Percentiles rank a stretch among this genome's conserved stretches.
These are phyloP conservation scores for Rhinocladiella similis DNA, from an alignment of 2,329 filamentous ascomycete genomes.

Conservation along the genomic window DNA sequence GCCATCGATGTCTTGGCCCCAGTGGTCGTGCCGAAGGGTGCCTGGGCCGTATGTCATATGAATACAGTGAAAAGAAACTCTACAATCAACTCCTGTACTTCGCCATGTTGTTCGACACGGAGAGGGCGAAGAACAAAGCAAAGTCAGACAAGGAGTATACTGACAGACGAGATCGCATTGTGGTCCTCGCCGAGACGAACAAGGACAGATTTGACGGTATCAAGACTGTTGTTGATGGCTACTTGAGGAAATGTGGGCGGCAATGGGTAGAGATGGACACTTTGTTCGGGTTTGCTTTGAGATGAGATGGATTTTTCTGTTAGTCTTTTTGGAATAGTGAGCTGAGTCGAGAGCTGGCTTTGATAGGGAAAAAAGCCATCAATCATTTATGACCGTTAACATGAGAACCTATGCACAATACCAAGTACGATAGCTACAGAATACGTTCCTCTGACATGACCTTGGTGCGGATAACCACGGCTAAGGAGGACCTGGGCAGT, in stretches of 20 bases:
- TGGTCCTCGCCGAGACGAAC: conserved; percentile 78
- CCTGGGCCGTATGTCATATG: conserved; percentile 82
- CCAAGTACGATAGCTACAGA: too few relatives aligned
- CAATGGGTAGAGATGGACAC: conserved; percentile 94
- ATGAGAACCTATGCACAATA: too few relatives aligned
- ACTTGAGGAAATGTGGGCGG: conserved; percentile 84
- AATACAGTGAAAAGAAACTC: conserved; percentile 82
- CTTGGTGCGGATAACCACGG: too few relatives aligned
- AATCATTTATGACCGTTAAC: too few relatives aligned
- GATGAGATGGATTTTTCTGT: conserved; percentile 4
- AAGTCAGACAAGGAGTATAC: conserved; percentile 50
- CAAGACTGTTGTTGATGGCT: conserved; percentile 74
- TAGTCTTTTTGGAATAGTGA: too few relatives aligned
- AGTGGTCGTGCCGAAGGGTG: conserved; percentile 83
- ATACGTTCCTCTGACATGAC: too few relatives aligned
- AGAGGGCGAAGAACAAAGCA: conserved; percentile 66
- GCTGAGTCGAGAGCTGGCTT: too few relatives aligned
- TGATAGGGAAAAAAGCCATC: too few relatives aligned
- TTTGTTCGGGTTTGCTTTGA: conserved; percentile 65
- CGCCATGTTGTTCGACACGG: conserved; percentile 81
- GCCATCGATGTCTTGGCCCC: conserved; percentile 83
- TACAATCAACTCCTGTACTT: conserved; percentile 96
- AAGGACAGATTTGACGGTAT: conserved; percentile 73
- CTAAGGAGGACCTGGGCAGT: too few relatives aligned
- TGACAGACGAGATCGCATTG: conserved; percentile 64